Evolutionary conservation across 225 moss, liverwort and hornwort genomes (phyloP), one percentile per base, ranked within the genome.

Genomic region (Rhytidiadelphus loreus): DNA sequence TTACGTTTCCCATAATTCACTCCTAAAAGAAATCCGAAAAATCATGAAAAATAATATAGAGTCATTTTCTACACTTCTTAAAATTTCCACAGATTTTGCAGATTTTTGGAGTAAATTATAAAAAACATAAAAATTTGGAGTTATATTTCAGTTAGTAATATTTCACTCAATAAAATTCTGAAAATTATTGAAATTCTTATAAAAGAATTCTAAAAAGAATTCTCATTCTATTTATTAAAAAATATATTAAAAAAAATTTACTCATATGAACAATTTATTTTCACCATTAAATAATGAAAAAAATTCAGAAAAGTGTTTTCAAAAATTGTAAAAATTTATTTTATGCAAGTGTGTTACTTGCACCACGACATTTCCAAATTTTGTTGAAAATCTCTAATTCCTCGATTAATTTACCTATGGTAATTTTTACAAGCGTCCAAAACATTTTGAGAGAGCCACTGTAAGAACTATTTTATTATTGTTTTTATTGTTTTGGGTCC

Each of bases 11-110:
- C 26, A 2, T 8, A 16, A 26, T 25, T 43, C 2, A 9, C 8
- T 71, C 8, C 5, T n/a, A 5, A 43, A 41, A 41, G 41, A 9
- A 7, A 12, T 12, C 7, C 3, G 2, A 24, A 41, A 41, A 39
- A 70, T 41, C 1, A 4, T 41, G 4, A 13, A 39, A 17, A 69
- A 13, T 69, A 3, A 22, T 69, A 23, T 20, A 29, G 5, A 39
- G 7, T 13, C 0, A 39, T 39, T 41, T 41, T 8, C 8, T 8
- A 24, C 1, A 24, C 1, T 24, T 25, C 24, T 12, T 3, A 13
- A 13, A 8, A 2, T 13, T 5, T 41, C 1, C 3, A 1, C 0
- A 28, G 6, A 5, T 41, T 25, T 26, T 22, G 68, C 8, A 25
- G 14, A 43, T 9, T 71, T 41, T 26, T 9, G 5, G 16, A 43